Conservation (phyloP, 2,329 filamentous ascomycete genomes). For the Venturia nashicola region DNA sequence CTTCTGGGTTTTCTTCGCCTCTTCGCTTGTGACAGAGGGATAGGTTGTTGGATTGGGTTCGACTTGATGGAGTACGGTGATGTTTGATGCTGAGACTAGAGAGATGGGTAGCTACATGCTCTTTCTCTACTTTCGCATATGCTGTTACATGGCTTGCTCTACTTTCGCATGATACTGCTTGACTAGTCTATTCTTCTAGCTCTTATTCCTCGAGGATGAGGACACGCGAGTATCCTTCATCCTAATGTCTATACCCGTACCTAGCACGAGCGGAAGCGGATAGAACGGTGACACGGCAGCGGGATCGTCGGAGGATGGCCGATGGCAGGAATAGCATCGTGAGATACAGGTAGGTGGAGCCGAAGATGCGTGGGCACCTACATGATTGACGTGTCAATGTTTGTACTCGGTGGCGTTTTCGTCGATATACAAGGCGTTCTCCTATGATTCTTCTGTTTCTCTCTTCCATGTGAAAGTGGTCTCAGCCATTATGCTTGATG, state of each 20-base stretch:
- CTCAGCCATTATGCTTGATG: neutral
- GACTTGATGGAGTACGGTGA: neutral
- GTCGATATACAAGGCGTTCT: neutral
- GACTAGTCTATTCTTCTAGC: neutral
- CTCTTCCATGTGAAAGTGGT: neutral
- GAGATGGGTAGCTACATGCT: neutral
- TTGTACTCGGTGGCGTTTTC: neutral
- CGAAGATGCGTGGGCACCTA: neutral
- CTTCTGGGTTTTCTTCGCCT: neutral
- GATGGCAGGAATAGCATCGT: neutral
- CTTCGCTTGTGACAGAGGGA: neutral
- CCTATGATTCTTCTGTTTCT: neutral
- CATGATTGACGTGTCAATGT: constrained; percentile 1
- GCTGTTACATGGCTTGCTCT: neutral
- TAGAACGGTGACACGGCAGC: neutral
- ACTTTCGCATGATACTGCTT: neutral
- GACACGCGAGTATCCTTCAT: neutral
- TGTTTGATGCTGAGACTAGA: neutral
- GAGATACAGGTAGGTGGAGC: neutral
- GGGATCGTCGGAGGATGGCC: neutral
- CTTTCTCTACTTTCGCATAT: neutral
- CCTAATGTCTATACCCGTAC: neutral
- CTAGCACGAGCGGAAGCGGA: neutral
- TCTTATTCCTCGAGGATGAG: neutral
- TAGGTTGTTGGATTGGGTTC: neutral